A percentile compares a stretch with the other conserved stretches of the same genome.
Conservation (phyloP, 2,329 filamentous ascomycete species). For the Cordyceps javanica region DNA sequence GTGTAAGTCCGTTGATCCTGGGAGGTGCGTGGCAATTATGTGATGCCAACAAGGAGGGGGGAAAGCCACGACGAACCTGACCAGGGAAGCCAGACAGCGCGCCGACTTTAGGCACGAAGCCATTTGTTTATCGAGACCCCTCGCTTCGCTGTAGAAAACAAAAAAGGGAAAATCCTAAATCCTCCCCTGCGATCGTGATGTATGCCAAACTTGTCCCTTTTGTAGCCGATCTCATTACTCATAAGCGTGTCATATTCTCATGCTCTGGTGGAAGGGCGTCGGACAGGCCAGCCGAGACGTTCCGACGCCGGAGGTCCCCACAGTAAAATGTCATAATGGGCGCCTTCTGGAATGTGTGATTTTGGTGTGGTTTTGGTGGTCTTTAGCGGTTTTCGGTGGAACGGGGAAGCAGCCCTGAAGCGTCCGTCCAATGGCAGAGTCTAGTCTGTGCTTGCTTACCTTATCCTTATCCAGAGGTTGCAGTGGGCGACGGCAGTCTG, state of each 20-base stretch:
- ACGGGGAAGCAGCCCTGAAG: not conserved
- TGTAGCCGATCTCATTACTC: slow-evolving; percentile 9
- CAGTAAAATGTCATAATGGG: not conserved
- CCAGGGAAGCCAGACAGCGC: not conserved
- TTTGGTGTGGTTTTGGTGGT: not conserved
- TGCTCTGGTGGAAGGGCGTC: not conserved
- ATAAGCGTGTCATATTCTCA: slow-evolving; percentile 8
- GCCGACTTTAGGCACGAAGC: not conserved
- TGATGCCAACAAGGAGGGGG: not conserved
- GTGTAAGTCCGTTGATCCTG: not conserved
- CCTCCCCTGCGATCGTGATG: not conserved
- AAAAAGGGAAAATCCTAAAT: not conserved
- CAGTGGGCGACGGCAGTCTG: not conserved
- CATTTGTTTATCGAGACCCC: slow-evolving; percentile 9
- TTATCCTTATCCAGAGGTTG: not conserved
- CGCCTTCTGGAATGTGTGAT: not conserved
- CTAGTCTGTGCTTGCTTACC: not conserved
- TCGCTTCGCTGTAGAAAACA: not conserved
- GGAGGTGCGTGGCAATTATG: not conserved
- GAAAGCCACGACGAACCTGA: slow-evolving; percentile 7
- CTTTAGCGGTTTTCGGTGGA: not conserved
- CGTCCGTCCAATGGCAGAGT: not conserved
- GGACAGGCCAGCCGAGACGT: slow-evolving; percentile 3
- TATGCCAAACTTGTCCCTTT: not conserved
- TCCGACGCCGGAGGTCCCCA: slow-evolving; percentile 9